Percentiles rank a stretch among this genome's conserved stretches.
phyloP scores from a whole-genome alignment of 495 filamentous ascomycete species.

The Lasiosphaeria miniovina region DNA sequence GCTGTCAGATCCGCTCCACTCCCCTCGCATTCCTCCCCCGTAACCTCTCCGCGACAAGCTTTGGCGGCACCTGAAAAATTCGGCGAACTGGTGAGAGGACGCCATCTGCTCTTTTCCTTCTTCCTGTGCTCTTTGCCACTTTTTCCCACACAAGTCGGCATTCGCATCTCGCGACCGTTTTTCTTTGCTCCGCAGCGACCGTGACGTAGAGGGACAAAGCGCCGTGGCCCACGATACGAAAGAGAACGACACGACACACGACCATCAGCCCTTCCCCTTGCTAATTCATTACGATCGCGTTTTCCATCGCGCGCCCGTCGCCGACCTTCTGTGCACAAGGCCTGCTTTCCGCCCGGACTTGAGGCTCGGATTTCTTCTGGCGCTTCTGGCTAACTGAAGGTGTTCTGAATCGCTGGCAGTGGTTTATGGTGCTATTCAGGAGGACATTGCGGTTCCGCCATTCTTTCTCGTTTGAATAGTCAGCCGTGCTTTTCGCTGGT shows the following conservation, averaged over 20 bases:
- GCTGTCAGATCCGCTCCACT: not conserved
- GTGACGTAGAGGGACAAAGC: conserved; percentile 3
- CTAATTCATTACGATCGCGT: not conserved
- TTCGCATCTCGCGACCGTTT: not conserved
- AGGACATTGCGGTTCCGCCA: conserved; percentile 22
- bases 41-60: not conserved
- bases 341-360: not conserved
- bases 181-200: not conserved
- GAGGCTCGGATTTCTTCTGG: conserved; percentile 12
- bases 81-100: not conserved
- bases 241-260: not conserved
- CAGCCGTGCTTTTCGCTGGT: conserved; percentile 24
- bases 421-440: conserved; percentile 30
- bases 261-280: not conserved
- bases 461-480: conserved; percentile 28
- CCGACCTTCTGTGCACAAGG: not conserved
- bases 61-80: not conserved
- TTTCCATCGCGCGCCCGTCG: not conserved
- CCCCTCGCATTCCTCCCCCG: not conserved
- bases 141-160: not conserved
- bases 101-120: not conserved
- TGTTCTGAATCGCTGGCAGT: conserved; percentile 27
- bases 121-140: not conserved
- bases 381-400: conserved; percentile 19
- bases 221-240: not conserved